phyloP scores from a whole-genome alignment of 176 grass and related monocot species.

The Saccharum officinarum region DNA sequence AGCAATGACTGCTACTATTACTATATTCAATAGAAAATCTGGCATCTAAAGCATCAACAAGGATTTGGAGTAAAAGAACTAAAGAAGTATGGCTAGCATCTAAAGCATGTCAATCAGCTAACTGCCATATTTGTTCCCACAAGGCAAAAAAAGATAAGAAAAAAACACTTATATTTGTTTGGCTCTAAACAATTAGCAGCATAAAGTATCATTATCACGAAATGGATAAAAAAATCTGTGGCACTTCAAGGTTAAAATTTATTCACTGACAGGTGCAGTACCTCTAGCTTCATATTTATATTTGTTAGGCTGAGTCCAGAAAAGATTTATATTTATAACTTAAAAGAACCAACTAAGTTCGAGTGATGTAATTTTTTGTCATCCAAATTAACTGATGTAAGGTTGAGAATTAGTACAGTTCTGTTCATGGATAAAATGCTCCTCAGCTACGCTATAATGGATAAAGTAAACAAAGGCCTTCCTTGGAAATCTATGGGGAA shows the following conservation, averaged over 20 bases:
- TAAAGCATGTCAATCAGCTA: constrained; percentile 13
- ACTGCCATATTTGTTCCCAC: background rate
- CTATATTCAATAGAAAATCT: background rate
- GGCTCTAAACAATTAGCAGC: constrained; percentile 11
- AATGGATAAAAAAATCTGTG: background rate
- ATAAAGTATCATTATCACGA: background rate
- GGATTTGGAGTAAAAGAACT: background rate
- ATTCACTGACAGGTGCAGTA: background rate
- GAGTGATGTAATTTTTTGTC: background rate
- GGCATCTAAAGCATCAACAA: constrained; percentile 11
- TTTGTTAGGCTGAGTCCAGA: background rate
- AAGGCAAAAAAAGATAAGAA: background rate
- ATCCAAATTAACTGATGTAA: constrained; percentile 12
- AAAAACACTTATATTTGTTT: constrained; percentile 9
- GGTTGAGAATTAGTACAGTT: constrained; percentile 12
- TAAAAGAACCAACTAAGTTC: constrained; percentile 7
- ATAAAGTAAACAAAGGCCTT: background rate
- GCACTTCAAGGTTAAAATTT: background rate
- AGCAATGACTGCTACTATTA: background rate
- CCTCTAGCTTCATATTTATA: constrained; percentile 10
- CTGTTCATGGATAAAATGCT: constrained; percentile 7
- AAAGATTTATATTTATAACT: background rate
- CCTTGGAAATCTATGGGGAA: background rate
- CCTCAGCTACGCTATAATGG: background rate
- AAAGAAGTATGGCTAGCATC: background rate